A percentile compares a stretch with the other conserved stretches of the same genome.
Evolutionary conservation across 1,284 basidiomycete species (phyloP).

Genomic region (Afroboletus lepidellus): DNA sequence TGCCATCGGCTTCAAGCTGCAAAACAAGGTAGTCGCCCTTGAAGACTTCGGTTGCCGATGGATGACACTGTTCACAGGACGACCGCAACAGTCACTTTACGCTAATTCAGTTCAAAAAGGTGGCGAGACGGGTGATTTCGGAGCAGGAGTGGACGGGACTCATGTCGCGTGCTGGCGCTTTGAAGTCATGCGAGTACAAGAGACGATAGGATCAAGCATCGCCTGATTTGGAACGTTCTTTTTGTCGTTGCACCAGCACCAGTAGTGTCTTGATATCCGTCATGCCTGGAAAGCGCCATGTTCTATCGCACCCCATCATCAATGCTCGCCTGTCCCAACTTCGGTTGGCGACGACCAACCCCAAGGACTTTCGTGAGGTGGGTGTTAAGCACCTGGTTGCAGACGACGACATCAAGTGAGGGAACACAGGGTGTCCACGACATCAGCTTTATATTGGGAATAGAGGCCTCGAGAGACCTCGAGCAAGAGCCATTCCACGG

Average conservation of each 20-base stretch:
- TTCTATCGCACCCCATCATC: slow-evolving; percentile 72
- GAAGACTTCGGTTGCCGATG: not conserved
- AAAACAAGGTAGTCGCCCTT: slow-evolving; percentile 57
- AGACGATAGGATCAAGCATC: slow-evolving; percentile 55
- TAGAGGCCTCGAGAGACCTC: slow-evolving; percentile 70
- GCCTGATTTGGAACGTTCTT: slow-evolving; percentile 2
- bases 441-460: slow-evolving; percentile 69
- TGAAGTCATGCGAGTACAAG: slow-evolving; percentile 98
- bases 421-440: slow-evolving; percentile 58
- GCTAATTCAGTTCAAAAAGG: slow-evolving; percentile 82
- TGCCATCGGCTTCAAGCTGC: slow-evolving; percentile 80
- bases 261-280: slow-evolving; percentile 2
- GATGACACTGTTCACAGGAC: slow-evolving; percentile 48
- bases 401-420: slow-evolving; percentile 4
- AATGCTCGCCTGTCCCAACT: slow-evolving; percentile 72
- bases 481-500: slow-evolving; percentile 61
- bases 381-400: slow-evolving; percentile 7
- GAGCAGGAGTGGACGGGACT: slow-evolving; percentile 68
- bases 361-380: slow-evolving; percentile 82
- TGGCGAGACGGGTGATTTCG: slow-evolving; percentile 44
- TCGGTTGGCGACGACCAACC: slow-evolving; percentile 55
- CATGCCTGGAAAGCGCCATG: slow-evolving; percentile 42
- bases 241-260: not conserved
- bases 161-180: slow-evolving; percentile 55
- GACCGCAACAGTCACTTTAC: slow-evolving; percentile 86